Conservation (phyloP, 371 early-diverging fungal species). For the Apophysomyces variabilis region DNA sequence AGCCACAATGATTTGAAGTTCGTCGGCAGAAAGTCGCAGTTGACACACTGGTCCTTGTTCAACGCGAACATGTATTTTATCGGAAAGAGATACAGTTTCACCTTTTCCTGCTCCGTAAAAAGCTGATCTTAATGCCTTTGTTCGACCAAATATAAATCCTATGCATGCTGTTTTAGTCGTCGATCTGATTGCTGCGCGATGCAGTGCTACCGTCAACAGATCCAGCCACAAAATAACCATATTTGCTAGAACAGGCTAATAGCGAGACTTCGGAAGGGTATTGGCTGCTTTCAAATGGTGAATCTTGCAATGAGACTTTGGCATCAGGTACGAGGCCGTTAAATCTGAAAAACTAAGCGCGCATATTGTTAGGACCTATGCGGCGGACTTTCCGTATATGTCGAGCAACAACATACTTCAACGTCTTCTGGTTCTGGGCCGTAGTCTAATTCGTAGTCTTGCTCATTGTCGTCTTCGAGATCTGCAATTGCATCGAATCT, state of each 20-base stretch:
- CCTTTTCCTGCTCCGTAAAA: conserved; percentile 35
- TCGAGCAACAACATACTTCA: background rate
- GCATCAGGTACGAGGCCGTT: conserved; percentile 45
- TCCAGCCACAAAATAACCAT: conserved; percentile 47
- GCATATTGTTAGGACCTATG: background rate
- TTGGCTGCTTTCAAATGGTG: conserved; percentile 25
- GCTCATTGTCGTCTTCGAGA: background rate
- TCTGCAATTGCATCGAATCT: conserved; percentile 1
- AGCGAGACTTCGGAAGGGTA: conserved; percentile 42
- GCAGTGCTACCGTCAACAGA: conserved; percentile 29
- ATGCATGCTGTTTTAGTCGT: background rate
- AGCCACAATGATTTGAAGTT: conserved; percentile 32
- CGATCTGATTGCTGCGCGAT: background rate
- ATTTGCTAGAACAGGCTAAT: conserved; percentile 39
- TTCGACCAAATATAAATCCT: conserved; percentile 45
- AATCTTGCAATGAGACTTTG: conserved; percentile 41
- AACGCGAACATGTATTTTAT: conserved; percentile 20
- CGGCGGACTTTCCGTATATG: background rate
- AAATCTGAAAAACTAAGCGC: conserved; percentile 40
- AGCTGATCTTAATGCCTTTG: conserved; percentile 31
- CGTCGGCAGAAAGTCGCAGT: conserved; percentile 37
- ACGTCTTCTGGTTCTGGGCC: background rate
- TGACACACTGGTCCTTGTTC: conserved; percentile 38
- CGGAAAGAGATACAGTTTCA: conserved; percentile 16
- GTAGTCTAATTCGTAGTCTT: background rate